A percentile compares a stretch with the other conserved stretches of the same genome.
These are phyloP conservation scores for Daldinia decipiens DNA, from an alignment of 495 filamentous ascomycete species.

Conservation along the genomic window DNA sequence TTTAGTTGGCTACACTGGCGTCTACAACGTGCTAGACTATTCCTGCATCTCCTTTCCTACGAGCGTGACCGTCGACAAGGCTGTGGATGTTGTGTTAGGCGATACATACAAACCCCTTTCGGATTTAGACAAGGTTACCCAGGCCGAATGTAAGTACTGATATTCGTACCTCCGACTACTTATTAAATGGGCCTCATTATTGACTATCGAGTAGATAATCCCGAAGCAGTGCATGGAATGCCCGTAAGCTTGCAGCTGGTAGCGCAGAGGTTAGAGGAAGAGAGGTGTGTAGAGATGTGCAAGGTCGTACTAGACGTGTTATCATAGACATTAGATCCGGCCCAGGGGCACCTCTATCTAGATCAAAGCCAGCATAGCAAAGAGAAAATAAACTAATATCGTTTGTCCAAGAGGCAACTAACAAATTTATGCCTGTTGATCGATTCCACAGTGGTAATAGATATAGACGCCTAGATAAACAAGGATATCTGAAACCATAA, in stretches of 20 bases:
- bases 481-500: conserved; percentile 30
- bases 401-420: not conserved
- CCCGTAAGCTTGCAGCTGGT: conserved; percentile 85
- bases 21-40: conserved; percentile 65
- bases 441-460: conserved; percentile 4
- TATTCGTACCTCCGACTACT: not conserved
- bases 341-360: not conserved
- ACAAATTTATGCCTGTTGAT: conserved; percentile 2
- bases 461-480: conserved; percentile 7
- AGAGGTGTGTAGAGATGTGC: conserved; percentile 85
- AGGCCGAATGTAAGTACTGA: conserved; percentile 66
- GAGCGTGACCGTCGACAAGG: conserved; percentile 74
- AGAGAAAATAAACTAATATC: not conserved
- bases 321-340: conserved; percentile 21
- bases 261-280: conserved; percentile 80
- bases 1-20: conserved; percentile 79
- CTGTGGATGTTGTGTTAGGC: conserved; percentile 65
- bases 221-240: conserved; percentile 76
- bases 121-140: conserved; percentile 75
- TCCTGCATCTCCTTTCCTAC: conserved; percentile 58
- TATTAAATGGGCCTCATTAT: not conserved
- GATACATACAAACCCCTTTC: conserved; percentile 68
- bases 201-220: conserved; percentile 61
- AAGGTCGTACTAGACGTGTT: conserved; percentile 68
- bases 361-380: not conserved